Conservation (phyloP, 805 yeast genomes). For the Candida xyloterini region DNA sequence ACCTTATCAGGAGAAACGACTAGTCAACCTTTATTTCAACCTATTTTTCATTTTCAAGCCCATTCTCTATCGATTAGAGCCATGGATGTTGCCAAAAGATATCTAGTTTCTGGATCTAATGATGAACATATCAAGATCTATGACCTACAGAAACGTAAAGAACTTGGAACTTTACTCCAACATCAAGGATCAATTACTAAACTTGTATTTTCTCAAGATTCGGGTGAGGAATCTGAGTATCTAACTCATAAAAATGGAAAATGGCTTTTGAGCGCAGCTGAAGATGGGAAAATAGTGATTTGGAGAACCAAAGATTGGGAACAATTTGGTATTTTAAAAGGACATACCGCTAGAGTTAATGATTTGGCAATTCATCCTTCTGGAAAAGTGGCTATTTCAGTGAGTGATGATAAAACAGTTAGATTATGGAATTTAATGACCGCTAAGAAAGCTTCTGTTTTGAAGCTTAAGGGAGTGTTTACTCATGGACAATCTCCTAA, state of each 20-base stretch:
- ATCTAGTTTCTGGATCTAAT: slow-evolving; percentile 89
- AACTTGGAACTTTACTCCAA: slow-evolving; percentile 82
- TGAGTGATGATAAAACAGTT: slow-evolving; percentile 78
- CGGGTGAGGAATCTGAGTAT: slow-evolving; percentile 24
- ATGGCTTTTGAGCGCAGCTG: slow-evolving; percentile 90
- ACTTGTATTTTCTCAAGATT: slow-evolving; percentile 64
- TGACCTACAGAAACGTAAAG: slow-evolving; percentile 90
- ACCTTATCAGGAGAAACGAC: slow-evolving; percentile 47
- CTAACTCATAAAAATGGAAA: slow-evolving; percentile 52
- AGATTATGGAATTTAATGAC: slow-evolving; percentile 97
- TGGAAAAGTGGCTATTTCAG: slow-evolving; percentile 87
- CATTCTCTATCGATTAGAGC: slow-evolving; percentile 86
- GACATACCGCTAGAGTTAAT: slow-evolving; percentile 79
- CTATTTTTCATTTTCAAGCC: slow-evolving; percentile 94
- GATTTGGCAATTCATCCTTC: slow-evolving; percentile 88
- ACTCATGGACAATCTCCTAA: slow-evolving; percentile 51
- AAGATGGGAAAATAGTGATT: slow-evolving; percentile 82
- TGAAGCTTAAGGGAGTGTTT: slow-evolving; percentile 69
- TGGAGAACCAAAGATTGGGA: slow-evolving; percentile 99
- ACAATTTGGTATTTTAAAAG: slow-evolving; percentile 79
- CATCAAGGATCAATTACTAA: slow-evolving; percentile 86
- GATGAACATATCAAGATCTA: slow-evolving; percentile 95
- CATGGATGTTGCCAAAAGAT: slow-evolving; percentile 77
- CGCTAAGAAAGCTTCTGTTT: slow-evolving; percentile 82
- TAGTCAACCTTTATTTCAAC: slow-evolving; percentile 70